These are phyloP conservation scores for Aspergillus ochraceus DNA, from an alignment of 2,329 filamentous ascomycete species.

Conservation along the genomic window DNA sequence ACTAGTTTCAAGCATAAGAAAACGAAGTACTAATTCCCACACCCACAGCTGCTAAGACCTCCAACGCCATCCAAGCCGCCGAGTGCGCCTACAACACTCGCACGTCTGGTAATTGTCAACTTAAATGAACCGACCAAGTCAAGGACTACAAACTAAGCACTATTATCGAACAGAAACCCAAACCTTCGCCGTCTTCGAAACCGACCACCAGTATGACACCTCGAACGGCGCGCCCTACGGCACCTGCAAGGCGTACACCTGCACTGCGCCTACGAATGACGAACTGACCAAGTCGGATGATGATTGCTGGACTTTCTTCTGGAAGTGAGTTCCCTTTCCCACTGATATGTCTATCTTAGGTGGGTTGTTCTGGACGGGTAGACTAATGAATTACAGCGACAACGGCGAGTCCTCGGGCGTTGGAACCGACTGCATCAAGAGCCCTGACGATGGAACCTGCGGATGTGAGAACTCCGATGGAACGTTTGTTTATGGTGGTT, in stretches of 20 bases:
- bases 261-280: constrained; percentile 31
- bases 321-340: constrained; percentile 18
- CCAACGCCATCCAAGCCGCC: constrained; percentile 39
- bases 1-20: no score
- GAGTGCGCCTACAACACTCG: constrained; percentile 43
- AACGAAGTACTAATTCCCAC: not conserved
- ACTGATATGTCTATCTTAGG: not conserved
- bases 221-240: constrained; percentile 50
- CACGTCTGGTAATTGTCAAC: constrained; percentile 16
- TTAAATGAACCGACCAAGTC: no score
- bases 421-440: constrained; percentile 39
- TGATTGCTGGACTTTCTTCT: constrained; percentile 48
- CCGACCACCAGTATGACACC: constrained; percentile 48
- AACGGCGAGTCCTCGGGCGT: constrained; percentile 21
- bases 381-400: constrained; percentile 1
- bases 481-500: constrained; percentile 34
- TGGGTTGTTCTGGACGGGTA: no score
- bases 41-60: constrained; percentile 31
- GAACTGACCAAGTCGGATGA: constrained; percentile 30
- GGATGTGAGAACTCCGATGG: constrained; percentile 46
- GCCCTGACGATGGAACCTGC: constrained; percentile 40
- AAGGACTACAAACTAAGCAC: no score
- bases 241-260: constrained; percentile 48
- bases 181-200: constrained; percentile 41
- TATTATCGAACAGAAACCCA: constrained; percentile 20